Evolutionary conservation across 495 filamentous ascomycete genomes (phyloP).

Genomic region (Hypoxylon intermedium): DNA sequence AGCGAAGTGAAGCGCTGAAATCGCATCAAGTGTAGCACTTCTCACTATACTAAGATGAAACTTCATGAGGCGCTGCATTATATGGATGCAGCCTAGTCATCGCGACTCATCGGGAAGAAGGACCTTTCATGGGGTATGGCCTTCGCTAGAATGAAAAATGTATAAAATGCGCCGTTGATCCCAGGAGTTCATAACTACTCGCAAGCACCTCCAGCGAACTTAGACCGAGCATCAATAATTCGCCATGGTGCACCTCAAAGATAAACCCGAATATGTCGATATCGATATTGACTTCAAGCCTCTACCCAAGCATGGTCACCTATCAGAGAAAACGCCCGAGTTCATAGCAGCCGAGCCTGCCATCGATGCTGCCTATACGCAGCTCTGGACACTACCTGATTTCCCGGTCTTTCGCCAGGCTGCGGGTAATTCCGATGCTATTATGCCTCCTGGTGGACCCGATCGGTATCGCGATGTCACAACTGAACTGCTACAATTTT

Average conservation of each 20-base stretch:
- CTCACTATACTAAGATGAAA: too few relatives aligned
- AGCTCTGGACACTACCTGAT: slow-evolving; percentile 31
- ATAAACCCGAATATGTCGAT: slow-evolving; percentile 35
- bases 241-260: slow-evolving; percentile 28
- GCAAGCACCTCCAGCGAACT: too few relatives aligned
- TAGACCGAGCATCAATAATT: background rate
- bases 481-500: slow-evolving; percentile 31
- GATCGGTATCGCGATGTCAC: slow-evolving; percentile 32
- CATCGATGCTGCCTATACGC: slow-evolving; percentile 14
- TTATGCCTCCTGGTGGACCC: slow-evolving; percentile 29
- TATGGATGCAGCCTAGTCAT: too few relatives aligned
- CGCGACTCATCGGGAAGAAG: too few relatives aligned
- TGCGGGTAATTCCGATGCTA: slow-evolving; percentile 30
- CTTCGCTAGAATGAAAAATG: too few relatives aligned
- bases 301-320: slow-evolving; percentile 36
- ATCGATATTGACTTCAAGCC: slow-evolving; percentile 33
- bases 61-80: too few relatives aligned
- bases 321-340: slow-evolving; percentile 34
- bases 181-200: too few relatives aligned
- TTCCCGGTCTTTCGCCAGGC: slow-evolving; percentile 25
- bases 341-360: slow-evolving; percentile 20
- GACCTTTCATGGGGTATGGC: too few relatives aligned
- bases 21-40: too few relatives aligned
- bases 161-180: too few relatives aligned
- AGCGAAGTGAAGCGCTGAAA: too few relatives aligned